phyloP scores from a whole-genome alignment of 2,329 filamentous ascomycete species.

The Fusarium beomiforme region DNA sequence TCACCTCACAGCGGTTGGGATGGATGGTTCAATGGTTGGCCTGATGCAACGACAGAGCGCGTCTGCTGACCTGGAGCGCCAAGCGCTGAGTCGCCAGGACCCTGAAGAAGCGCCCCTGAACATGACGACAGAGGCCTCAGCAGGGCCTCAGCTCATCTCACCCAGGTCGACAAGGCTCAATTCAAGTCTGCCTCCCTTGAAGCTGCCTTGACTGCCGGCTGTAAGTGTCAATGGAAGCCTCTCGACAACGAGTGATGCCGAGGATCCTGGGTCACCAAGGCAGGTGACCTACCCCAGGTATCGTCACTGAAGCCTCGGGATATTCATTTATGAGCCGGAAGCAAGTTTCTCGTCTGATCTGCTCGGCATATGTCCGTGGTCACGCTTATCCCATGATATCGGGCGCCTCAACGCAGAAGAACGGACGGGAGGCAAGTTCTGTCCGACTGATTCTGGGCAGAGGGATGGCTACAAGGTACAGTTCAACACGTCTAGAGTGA shows the following conservation, averaged over 20 bases:
- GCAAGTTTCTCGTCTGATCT: constrained; percentile 37
- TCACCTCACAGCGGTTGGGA: constrained; percentile 18
- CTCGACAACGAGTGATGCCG: constrained; percentile 11
- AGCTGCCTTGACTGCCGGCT: neutral
- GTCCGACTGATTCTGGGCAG: constrained; percentile 11
- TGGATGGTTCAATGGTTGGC: constrained; percentile 23
- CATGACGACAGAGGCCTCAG: constrained; percentile 39
- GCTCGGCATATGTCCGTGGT: constrained; percentile 39
- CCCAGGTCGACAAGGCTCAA: constrained; percentile 27
- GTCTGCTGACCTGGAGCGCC: constrained; percentile 36
- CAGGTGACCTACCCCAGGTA: constrained; percentile 36
- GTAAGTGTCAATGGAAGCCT: constrained; percentile 11
- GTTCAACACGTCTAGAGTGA: constrained; percentile 7
- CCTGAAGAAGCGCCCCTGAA: constrained; percentile 34
- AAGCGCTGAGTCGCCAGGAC: constrained; percentile 38
- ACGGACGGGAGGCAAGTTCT: constrained; percentile 22
- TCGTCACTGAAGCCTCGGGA: constrained; percentile 37
- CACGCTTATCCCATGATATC: constrained; percentile 37
- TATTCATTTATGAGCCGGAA: constrained; percentile 19
- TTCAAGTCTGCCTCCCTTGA: constrained; percentile 12
- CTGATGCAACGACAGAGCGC: constrained; percentile 32
- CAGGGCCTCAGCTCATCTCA: constrained; percentile 23
- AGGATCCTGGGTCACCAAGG: constrained; percentile 18
- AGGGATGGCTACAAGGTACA: constrained; percentile 18
- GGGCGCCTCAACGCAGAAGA: constrained; percentile 27